Base-by-base conservation (phyloP, 2,329 filamentous ascomycete genomes). In the Knufia fluminis region DNA sequence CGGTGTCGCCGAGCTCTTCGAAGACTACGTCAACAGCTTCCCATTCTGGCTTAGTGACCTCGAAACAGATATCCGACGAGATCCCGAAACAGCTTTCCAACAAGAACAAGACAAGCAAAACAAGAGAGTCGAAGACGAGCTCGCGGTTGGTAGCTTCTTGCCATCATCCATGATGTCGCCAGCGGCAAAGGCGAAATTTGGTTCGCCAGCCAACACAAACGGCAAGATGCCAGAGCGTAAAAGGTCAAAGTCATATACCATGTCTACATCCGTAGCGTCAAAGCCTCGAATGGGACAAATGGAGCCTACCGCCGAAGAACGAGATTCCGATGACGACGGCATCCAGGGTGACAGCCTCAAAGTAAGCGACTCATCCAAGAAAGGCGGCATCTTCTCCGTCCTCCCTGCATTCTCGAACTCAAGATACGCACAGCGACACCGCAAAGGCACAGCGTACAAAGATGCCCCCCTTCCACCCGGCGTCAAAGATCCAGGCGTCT, bases 11-110 rank as follows among this genome's bases (percentile, higher is more conserved):
- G 83, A 84, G 33, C 75, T 98, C 1, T 97, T 97, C 59, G 92
- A 97, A 61, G 88, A 98, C 66, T 81, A 95, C 62, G 90, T 98
- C 66, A 97, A 97, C 69, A 90, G 81, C 54, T 82, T 97, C 61
- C 92, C 92, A 12, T 96, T 97, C 71, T 98, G 92, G 92, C 78
- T 97, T 28, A 84, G 84, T 60, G 86, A 94, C 54, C 76, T 97
- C 38, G 91, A 96, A 63, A 86, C 80, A 26, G 92, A 98, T 63
- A 98, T 98, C 62, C 83, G 91, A 58, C 88, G 86, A 64, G 90
- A 97, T 63, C 92, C 92, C 0, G 86, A 92, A 64, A 78, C 79
- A 54, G 91, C 91, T 0, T 96, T 94, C 63, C 85, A 94, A 56
- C 85, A 92, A 60, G 90, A 97, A 65, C 89, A 95, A 65, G 82